Evolutionary conservation across 2,329 filamentous ascomycete genomes (phyloP).

Genomic region (Emmonsiellopsis sp.): DNA sequence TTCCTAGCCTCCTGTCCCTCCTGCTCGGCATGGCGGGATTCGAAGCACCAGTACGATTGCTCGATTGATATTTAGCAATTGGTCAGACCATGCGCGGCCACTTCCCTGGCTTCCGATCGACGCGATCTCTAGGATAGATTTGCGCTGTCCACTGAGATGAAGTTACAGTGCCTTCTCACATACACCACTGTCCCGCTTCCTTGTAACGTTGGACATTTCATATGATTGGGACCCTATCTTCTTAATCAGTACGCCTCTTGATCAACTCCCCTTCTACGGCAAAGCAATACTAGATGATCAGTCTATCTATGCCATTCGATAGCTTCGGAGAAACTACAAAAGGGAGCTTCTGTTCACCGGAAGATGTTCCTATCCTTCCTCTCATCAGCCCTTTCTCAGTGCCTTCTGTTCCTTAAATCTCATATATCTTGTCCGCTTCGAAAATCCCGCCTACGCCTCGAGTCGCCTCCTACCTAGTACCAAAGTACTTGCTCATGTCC

Average conservation of each 20-base stretch:
- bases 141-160: neutral
- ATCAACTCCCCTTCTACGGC: neutral
- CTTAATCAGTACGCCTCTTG: neutral
- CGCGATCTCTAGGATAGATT: neutral
- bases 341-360: neutral
- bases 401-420: neutral
- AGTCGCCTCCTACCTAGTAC: slow-evolving; percentile 4
- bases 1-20: neutral
- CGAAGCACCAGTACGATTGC: neutral
- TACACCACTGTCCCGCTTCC: neutral
- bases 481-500: slow-evolving; percentile 24
- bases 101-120: neutral
- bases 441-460: neutral
- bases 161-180: neutral
- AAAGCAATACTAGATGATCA: neutral
- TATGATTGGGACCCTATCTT: neutral
- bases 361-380: neutral
- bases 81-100: neutral
- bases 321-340: slow-evolving; percentile 1
- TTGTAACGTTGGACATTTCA: neutral
- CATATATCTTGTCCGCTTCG: neutral
- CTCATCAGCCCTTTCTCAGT: neutral
- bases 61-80: neutral
- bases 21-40: neutral
- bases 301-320: neutral